phyloP scores from a whole-genome alignment of 2,329 filamentous ascomycete species.

The Ciborinia camelliae region DNA sequence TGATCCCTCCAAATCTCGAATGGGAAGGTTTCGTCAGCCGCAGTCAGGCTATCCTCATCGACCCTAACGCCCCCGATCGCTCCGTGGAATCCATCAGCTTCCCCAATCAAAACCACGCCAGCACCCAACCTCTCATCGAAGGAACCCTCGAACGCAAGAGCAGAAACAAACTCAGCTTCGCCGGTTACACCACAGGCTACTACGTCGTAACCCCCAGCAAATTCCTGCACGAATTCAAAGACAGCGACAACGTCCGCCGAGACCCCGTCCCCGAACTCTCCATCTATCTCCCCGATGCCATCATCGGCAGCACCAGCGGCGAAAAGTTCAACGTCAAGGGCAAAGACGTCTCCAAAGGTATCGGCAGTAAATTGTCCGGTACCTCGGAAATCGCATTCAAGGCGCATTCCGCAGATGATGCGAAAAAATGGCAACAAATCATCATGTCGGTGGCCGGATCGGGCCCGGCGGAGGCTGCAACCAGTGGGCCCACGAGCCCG shows the following conservation, averaged over 20 bases:
- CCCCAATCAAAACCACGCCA: conserved; percentile 80
- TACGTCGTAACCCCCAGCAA: conserved; percentile 87
- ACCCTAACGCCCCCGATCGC: conserved; percentile 71
- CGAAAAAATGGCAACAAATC: conserved; percentile 78
- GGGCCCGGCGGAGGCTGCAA: conserved; percentile 20
- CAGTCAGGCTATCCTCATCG: conserved; percentile 68
- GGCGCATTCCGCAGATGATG: conserved; percentile 75
- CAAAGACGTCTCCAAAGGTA: conserved; percentile 79
- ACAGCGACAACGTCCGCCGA: conserved; percentile 67
- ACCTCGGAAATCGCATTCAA: conserved; percentile 82
- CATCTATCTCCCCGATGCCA: conserved; percentile 87
- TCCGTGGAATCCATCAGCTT: conserved; percentile 72
- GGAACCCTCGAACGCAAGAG: conserved; percentile 88
- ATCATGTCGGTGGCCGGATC: conserved; percentile 44
- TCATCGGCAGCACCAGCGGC: conserved; percentile 67
- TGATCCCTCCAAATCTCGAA: conserved; percentile 80
- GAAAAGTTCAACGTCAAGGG: conserved; percentile 94
- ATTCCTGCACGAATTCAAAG: conserved; percentile 95
- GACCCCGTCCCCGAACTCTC: conserved; percentile 83
- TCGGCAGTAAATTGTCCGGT: conserved; percentile 78
- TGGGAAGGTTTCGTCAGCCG: conserved; percentile 82
- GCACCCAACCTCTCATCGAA: conserved; percentile 81
- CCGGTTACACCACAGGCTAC: conserved; percentile 76
- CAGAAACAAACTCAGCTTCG: conserved; percentile 72
- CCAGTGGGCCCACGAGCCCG: conserved; percentile 30